Percentiles rank a stretch among this genome's conserved stretches.
Conservation (phyloP, 1,284 basidiomycete genomes). For the Ustilago loliicola region DNA sequence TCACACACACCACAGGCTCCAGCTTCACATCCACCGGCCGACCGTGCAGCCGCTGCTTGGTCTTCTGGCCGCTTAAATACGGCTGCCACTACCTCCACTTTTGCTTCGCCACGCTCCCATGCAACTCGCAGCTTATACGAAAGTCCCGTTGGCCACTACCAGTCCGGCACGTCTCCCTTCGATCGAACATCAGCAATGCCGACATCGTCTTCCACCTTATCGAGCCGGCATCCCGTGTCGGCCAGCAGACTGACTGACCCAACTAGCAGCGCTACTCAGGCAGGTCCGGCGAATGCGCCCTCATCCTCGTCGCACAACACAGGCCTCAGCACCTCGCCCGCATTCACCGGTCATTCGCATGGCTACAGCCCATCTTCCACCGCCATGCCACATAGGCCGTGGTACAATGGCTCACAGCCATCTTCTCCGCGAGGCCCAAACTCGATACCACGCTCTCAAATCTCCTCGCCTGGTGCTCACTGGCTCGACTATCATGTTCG, state of each 20-base stretch:
- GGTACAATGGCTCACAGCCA: conserved; percentile 37
- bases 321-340: conserved; percentile 17
- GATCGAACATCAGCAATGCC: conserved; percentile 18
- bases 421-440: conserved; percentile 27
- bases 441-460: conserved; percentile 27
- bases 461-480: conserved; percentile 28
- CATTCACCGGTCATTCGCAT: conserved; percentile 21
- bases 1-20: background rate
- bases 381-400: conserved; percentile 26
- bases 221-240: conserved; percentile 35
- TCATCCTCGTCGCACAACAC: conserved; percentile 15
- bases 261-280: background rate
- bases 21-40: background rate
- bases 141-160: conserved; percentile 2
- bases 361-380: conserved; percentile 29
- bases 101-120: conserved; percentile 19
- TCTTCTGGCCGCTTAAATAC: conserved; percentile 8
- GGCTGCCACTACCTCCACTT: conserved; percentile 7
- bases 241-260: conserved; percentile 32
- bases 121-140: conserved; percentile 20
- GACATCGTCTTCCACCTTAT: conserved; percentile 7
- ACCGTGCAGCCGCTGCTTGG: conserved; percentile 3
- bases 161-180: conserved; percentile 10
- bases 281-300: background rate
- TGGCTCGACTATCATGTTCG: conserved; percentile 32